Base-by-base conservation (phyloP, 495 filamentous ascomycete species). In the Sporormia fimetaria region DNA sequence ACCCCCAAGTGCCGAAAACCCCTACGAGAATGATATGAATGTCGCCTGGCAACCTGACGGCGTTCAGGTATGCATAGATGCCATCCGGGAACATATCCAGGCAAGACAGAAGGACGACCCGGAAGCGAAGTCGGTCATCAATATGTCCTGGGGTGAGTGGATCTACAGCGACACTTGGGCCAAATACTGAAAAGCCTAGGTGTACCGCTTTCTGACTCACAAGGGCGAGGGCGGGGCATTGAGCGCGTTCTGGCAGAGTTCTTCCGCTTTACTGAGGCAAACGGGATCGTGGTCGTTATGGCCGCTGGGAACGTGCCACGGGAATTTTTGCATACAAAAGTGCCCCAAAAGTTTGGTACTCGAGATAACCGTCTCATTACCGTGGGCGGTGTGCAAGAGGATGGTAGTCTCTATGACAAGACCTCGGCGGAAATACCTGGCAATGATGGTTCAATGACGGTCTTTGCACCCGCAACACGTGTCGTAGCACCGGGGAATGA, bases 121-220 rank as follows among this genome's bases (percentile, higher is more conserved):
- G 10, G 12, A 6, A 4, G 30, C 39, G 7, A 42, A 25, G 20
- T 42, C 39, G 1, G 30, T 42, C 3, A 33, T 42, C 30, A 42
- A 42, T 21, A 33, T 42, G 39, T 42, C 39, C 10, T 42, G 28
- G 28, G 39, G 39, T 42, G 21, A n/a, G n/a, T n/a, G n/a, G n/a
- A n/a, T n/a, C n/a, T n/a, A n/a, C n/a, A n/a, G n/a, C n/a, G n/a
- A n/a, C n/a, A n/a, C n/a, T n/a, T n/a, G n/a, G n/a, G n/a, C n/a
- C n/a, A n/a, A n/a, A n/a, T n/a, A n/a, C n/a, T n/a, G n/a, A n/a
- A n/a, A n/a, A n/a, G n/a, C n/a, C n/a, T n/a, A n/a, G n/a, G n/a
- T n/a, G n/a, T n/a, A n/a, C n/a, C n/a, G n/a, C n/a, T n/a, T n/a
- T n/a, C n/a, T n/a, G n/a, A n/a, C n/a, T n/a, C n/a, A n/a, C n/a